Evolutionary conservation across 768 basidiomycete genomes (phyloP), one percentile per base, ranked within the genome.

Genomic region (Boletus bicolor): DNA sequence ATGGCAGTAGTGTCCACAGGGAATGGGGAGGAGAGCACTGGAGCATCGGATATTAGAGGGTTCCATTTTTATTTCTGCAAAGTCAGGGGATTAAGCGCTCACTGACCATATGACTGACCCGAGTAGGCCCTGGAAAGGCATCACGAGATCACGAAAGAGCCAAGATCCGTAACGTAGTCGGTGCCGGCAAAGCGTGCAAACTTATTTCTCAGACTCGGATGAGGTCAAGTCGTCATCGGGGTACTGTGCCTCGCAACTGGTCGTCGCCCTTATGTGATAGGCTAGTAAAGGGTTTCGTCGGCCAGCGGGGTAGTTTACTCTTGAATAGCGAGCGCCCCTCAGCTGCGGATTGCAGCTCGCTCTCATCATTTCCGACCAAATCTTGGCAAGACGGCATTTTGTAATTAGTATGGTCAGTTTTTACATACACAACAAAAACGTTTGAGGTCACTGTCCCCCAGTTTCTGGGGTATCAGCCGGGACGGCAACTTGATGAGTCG

Each of bases 11-110:
- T 19, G 44, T 35, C 41, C 54, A 41, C 50, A 5, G 17, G n/a
- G 36, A 37, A 41, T 39, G 43, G 51, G 41, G 19, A 43, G 45
- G 56, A 35, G 21, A 36, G 30, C 50, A 36, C 56, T 12, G 28
- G 30, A 32, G 34, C 3, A 46, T 12, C 21, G 15, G 34, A 44
- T 48, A 39, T 39, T 10, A 11, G 8, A 28, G 17, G 7, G 21
- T 3, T 17, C 43, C 3, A 12, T 21, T 32, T 68, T 66, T 68
- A 67, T 64, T 55, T 28, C 21, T 9, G 12, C 30, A 36, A 42
- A 26, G 21, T 17, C 42, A 7, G 32, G 46, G 35, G 9, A 43
- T 10, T 44, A 42, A 35, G 48, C 19, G 38, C 53, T 56, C 32
- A 43, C 36, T 21, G 44, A 49, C 56, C 65, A 54, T 53, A 44